Conservation (phyloP, 2,329 filamentous ascomycete species). For the Monosporascus cannonballus region DNA sequence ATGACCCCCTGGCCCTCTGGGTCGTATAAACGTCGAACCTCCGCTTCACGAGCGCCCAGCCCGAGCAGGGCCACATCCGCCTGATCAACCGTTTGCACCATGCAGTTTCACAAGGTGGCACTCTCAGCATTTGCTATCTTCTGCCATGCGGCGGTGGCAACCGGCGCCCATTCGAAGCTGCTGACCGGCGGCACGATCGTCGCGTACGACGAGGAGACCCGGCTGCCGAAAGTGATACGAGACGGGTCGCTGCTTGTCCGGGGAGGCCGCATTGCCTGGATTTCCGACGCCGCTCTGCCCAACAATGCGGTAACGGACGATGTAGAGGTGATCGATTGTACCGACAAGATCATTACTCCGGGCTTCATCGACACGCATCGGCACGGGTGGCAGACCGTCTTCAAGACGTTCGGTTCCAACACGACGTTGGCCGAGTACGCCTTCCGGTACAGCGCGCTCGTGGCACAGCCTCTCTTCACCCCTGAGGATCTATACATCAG, state of each 20-base stretch:
- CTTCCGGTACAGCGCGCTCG: constrained; percentile 30
- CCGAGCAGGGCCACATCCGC: too few species aligned
- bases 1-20: too few species aligned
- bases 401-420: constrained; percentile 47
- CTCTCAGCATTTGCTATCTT: background rate
- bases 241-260: constrained; percentile 28
- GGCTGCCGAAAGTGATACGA: constrained; percentile 21
- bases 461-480: constrained; percentile 25
- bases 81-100: too few species aligned
- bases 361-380: constrained; percentile 54
- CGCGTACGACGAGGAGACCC: constrained; percentile 17
- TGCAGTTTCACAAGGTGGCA: too few species aligned
- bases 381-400: constrained; percentile 50
- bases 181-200: constrained; percentile 20
- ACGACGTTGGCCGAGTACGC: constrained; percentile 44
- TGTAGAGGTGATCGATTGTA: constrained; percentile 40
- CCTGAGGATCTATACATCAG: constrained; percentile 40
- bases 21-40: too few species aligned
- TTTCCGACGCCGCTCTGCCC: constrained; percentile 18
- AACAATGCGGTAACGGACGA: constrained; percentile 15
- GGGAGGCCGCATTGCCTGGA: constrained; percentile 26
- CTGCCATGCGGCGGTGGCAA: background rate
- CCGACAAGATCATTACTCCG: constrained; percentile 44
- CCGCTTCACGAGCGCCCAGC: too few species aligned
- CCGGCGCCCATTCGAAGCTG: background rate